phyloP scores from a whole-genome alignment of 2,329 filamentous ascomycete species.

The Helotiales sp. region DNA sequence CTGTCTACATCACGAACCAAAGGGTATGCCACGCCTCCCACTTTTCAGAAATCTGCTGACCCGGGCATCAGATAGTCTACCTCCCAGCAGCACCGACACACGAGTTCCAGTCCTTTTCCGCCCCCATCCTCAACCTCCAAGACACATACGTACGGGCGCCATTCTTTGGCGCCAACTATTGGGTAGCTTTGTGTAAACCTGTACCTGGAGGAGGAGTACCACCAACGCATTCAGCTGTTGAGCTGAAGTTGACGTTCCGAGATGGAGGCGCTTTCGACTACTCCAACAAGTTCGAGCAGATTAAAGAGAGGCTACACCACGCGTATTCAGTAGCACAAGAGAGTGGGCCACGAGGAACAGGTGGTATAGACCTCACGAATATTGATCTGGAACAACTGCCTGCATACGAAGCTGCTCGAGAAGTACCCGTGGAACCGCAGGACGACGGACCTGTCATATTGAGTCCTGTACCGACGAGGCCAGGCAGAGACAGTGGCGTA shows the following conservation, averaged over 20 bases:
- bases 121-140: slow-evolving; percentile 81
- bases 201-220: slow-evolving; percentile 84
- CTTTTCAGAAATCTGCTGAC: slow-evolving; percentile 16
- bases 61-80: slow-evolving; percentile 72
- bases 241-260: slow-evolving; percentile 85
- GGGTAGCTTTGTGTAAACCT: slow-evolving; percentile 78
- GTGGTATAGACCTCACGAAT: slow-evolving; percentile 54
- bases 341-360: slow-evolving; percentile 54
- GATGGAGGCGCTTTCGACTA: slow-evolving; percentile 96
- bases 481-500: slow-evolving; percentile 26
- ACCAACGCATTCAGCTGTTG: slow-evolving; percentile 67
- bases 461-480: slow-evolving; percentile 23
- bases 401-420: slow-evolving; percentile 68
- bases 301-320: slow-evolving; percentile 82
- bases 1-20: slow-evolving; percentile 81
- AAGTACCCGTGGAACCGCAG: slow-evolving; percentile 22
- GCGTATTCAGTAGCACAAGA: slow-evolving; percentile 74
- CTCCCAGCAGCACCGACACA: slow-evolving; percentile 70
- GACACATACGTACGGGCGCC: slow-evolving; percentile 86
- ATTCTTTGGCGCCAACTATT: slow-evolving; percentile 91
- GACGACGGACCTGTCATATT: slow-evolving; percentile 24
- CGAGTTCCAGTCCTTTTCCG: slow-evolving; percentile 79
- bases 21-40: slow-evolving; percentile 57
- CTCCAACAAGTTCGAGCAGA: slow-evolving; percentile 75
- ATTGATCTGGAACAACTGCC: slow-evolving; percentile 86